Percentiles rank a stretch among this genome's conserved stretches.
Conservation (phyloP, 2,329 filamentous ascomycete species). For the Lachnum nothofagi region DNA sequence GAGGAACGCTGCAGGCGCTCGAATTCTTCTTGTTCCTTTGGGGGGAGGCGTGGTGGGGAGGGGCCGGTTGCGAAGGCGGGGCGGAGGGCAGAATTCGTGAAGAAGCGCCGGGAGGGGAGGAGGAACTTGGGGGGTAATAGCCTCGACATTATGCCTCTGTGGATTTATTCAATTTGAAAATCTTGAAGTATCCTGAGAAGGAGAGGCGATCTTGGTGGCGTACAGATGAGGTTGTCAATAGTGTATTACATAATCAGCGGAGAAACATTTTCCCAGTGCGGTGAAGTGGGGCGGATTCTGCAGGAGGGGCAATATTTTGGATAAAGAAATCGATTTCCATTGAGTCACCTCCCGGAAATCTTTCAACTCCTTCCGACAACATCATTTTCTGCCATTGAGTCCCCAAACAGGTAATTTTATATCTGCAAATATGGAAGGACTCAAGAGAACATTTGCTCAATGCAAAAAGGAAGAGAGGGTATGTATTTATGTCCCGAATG, state of each 20-base stretch:
- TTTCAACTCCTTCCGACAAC: not conserved
- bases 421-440: slow-evolving; percentile 38
- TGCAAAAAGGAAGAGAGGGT: slow-evolving; percentile 49
- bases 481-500: slow-evolving; percentile 16
- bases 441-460: slow-evolving; percentile 52
- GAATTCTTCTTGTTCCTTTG: slow-evolving; percentile 84
- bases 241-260: slow-evolving; percentile 17
- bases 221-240: not conserved
- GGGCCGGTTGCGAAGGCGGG: slow-evolving; percentile 50
- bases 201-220: not conserved
- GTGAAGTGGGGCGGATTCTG: slow-evolving; percentile 13
- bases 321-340: slow-evolving; percentile 8
- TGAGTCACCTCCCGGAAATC: slow-evolving; percentile 22
- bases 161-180: too few species aligned
- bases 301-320: not conserved
- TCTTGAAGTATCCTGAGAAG: not conserved
- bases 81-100: slow-evolving; percentile 25
- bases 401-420: slow-evolving; percentile 1
- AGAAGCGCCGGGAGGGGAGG: slow-evolving; percentile 27
- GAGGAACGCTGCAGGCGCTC: slow-evolving; percentile 76
- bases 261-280: slow-evolving; percentile 16
- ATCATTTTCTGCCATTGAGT: slow-evolving; percentile 18
- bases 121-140: slow-evolving; percentile 25
- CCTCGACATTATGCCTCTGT: slow-evolving; percentile 25
- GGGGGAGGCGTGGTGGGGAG: slow-evolving; percentile 77